Evolutionary conservation across 768 basidiomycete species (phyloP).

Genomic region (Artomyces pyxidatus): DNA sequence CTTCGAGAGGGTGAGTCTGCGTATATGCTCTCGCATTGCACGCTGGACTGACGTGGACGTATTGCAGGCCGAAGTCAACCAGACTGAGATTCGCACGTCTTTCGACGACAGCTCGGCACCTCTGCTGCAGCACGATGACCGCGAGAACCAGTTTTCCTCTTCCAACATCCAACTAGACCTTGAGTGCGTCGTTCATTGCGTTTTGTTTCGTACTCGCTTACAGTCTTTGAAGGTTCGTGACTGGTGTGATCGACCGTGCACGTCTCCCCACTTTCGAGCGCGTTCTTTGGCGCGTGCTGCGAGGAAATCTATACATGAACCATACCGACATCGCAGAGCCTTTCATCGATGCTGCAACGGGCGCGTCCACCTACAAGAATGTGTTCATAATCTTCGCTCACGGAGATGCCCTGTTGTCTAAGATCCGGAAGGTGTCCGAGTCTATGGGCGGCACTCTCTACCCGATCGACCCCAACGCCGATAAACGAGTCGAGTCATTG

Average conservation of each 20-base stretch:
- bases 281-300: slow-evolving; percentile 94
- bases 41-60: not conserved
- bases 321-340: slow-evolving; percentile 91
- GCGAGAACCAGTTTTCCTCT: slow-evolving; percentile 50
- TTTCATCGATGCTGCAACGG: slow-evolving; percentile 81
- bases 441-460: slow-evolving; percentile 98
- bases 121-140: slow-evolving; percentile 85
- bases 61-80: slow-evolving; percentile 66
- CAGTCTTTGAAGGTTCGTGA: slow-evolving; percentile 63
- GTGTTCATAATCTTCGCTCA: slow-evolving; percentile 99
- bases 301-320: slow-evolving; percentile 99
- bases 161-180: slow-evolving; percentile 68
- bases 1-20: slow-evolving; percentile 66
- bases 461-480: slow-evolving; percentile 90
- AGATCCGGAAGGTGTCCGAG: slow-evolving; percentile 97
- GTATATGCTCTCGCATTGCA: not conserved
- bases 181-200: slow-evolving; percentile 47
- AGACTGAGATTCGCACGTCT: slow-evolving; percentile 74
- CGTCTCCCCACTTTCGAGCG: slow-evolving; percentile 93
- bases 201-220: not conserved
- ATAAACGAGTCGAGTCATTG: slow-evolving; percentile 85
- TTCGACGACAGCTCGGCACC: slow-evolving; percentile 91
- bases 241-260: slow-evolving; percentile 91
- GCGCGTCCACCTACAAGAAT: slow-evolving; percentile 85
- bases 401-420: slow-evolving; percentile 83